These are phyloP conservation scores for Cladophialophora carrionii DNA, from an alignment of 2,329 filamentous ascomycete genomes.

Conservation along the genomic window DNA sequence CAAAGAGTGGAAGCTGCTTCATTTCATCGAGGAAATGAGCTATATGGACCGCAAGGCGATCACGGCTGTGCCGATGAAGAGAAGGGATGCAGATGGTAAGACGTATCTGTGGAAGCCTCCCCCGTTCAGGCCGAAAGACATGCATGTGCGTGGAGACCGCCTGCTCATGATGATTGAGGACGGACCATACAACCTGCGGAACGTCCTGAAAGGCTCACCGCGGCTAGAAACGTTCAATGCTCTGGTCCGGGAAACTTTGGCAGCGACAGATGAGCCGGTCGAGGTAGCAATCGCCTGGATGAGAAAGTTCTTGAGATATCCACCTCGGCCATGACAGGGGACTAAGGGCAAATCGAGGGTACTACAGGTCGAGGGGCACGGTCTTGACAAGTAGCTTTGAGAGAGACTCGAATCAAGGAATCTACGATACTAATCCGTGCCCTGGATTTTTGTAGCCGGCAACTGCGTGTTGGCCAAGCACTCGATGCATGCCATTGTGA, in stretches of 20 bases:
- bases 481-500: not conserved
- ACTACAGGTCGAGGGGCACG: not conserved
- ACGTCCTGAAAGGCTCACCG: slow-evolving; percentile 23
- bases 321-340: slow-evolving; percentile 9
- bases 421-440: not conserved
- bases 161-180: slow-evolving; percentile 34
- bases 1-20: slow-evolving; percentile 68
- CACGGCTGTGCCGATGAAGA: slow-evolving; percentile 25
- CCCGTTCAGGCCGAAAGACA: slow-evolving; percentile 21
- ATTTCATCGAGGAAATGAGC: slow-evolving; percentile 72
- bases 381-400: not conserved
- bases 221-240: slow-evolving; percentile 21
- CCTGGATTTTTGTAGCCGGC: not conserved
- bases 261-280: slow-evolving; percentile 24
- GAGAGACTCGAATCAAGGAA: not conserved
- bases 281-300: slow-evolving; percentile 33
- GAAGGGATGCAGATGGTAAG: slow-evolving; percentile 16
- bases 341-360: slow-evolving; percentile 7
- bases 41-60: slow-evolving; percentile 45
- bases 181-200: slow-evolving; percentile 35
- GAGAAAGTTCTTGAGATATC: slow-evolving; percentile 32
- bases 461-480: not conserved
- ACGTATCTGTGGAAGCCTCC: slow-evolving; percentile 15
- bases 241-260: slow-evolving; percentile 25
- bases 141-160: slow-evolving; percentile 36